These are phyloP conservation scores for Penicillium canariense DNA, from an alignment of 495 filamentous ascomycete species.

Conservation along the genomic window DNA sequence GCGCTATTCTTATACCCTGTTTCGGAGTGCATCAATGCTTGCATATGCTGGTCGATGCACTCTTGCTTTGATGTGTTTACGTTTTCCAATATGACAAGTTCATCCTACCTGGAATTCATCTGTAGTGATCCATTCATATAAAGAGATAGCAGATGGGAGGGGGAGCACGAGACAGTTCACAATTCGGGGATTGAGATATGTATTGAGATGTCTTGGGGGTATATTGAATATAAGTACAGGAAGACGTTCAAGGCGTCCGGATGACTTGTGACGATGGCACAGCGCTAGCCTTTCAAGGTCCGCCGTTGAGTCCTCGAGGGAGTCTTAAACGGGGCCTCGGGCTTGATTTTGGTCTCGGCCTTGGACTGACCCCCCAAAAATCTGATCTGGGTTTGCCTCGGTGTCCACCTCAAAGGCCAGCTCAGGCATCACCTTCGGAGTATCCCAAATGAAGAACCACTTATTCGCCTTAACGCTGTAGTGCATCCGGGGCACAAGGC, in stretches of 20 bases:
- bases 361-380: slow-evolving; percentile 7
- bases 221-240: background rate
- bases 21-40: background rate
- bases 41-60: background rate
- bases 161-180: too few species aligned
- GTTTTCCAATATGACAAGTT: background rate
- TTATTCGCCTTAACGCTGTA: slow-evolving; percentile 21
- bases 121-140: too few species aligned
- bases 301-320: background rate
- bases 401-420: slow-evolving; percentile 12
- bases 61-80: background rate
- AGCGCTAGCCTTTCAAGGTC: background rate
- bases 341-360: background rate
- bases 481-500: slow-evolving; percentile 34
- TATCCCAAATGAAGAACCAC: slow-evolving; percentile 29
- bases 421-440: slow-evolving; percentile 11
- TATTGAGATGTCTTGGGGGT: background rate
- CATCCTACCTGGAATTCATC: too few species aligned
- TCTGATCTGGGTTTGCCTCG: slow-evolving; percentile 7
- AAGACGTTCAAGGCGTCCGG: background rate
- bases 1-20: background rate
- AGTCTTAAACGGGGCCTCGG: background rate
- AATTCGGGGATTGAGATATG: background rate
- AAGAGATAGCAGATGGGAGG: too few species aligned
- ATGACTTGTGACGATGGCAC: background rate